Conservation (phyloP, 352 stramenopile species). For the Phytophthora pisi region DNA sequence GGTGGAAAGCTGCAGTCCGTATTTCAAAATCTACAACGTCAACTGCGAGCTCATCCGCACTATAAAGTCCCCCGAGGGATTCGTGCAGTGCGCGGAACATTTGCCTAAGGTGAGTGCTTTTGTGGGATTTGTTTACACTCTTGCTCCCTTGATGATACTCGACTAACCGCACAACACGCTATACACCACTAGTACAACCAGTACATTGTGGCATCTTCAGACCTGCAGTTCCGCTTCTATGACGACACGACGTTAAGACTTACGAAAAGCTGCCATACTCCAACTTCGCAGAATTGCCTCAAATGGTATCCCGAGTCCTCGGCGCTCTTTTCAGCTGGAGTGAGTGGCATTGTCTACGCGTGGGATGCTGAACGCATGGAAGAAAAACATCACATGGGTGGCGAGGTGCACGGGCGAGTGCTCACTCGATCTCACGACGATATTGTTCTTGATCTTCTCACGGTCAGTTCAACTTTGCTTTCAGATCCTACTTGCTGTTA, state of each 20-base stretch:
- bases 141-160: not conserved
- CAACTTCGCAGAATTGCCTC: constrained; percentile 81
- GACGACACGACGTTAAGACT: constrained; percentile 76
- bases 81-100: constrained; percentile 82
- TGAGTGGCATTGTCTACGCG: constrained; percentile 84
- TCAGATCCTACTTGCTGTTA: not conserved
- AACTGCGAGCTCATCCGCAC: constrained; percentile 70
- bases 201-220: constrained; percentile 80
- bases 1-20: constrained; percentile 74
- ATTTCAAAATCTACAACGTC: constrained; percentile 86
- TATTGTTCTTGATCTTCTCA: constrained; percentile 87
- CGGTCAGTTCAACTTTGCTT: constrained; percentile 38
- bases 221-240: constrained; percentile 86
- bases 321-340: constrained; percentile 80
- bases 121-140: not conserved
- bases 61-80: constrained; percentile 72
- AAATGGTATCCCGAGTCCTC: constrained; percentile 77
- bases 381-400: constrained; percentile 84
- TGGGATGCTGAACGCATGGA: constrained; percentile 88
- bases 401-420: constrained; percentile 55
- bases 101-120: constrained; percentile 51
- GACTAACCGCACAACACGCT: not conserved
- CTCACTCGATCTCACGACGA: constrained; percentile 85
- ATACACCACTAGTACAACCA: constrained; percentile 48
- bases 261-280: constrained; percentile 81